A percentile compares a stretch with the other conserved stretches of the same genome.
phyloP scores from a whole-genome alignment of 2,329 filamentous ascomycete species.

The Aspergillus fumigatus region DNA sequence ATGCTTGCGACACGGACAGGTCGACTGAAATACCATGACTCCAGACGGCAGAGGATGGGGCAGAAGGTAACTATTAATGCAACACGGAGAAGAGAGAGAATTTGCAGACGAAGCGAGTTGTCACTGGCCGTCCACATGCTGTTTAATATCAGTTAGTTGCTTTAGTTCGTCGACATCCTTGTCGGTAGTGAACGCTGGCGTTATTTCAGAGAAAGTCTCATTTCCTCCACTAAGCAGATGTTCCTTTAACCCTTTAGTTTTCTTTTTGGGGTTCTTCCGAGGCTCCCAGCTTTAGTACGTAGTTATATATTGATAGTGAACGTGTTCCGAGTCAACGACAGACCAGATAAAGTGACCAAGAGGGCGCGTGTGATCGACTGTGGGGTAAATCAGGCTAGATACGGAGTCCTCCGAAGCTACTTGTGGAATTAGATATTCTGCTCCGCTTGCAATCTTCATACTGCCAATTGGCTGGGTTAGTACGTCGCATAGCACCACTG shows the following conservation, averaged over 20 bases:
- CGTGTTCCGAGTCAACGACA: neutral
- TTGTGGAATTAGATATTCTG: neutral
- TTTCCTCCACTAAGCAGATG: neutral
- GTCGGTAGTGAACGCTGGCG: constrained; percentile 1
- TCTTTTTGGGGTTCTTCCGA: neutral
- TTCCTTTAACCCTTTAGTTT: neutral
- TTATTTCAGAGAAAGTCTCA: neutral
- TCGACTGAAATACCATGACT: neutral
- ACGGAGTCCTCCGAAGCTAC: too few relatives aligned
- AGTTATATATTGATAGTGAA: neutral
- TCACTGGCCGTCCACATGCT: neutral
- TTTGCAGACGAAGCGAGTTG: neutral
- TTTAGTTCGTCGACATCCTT: constrained; percentile 10
- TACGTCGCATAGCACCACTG: neutral
- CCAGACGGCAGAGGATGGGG: neutral
- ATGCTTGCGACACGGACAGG: neutral
- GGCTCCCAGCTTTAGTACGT: neutral
- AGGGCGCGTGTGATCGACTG: neutral
- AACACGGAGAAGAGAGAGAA: neutral
- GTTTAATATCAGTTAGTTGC: neutral
- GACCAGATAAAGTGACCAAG: neutral
- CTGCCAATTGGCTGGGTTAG: neutral
- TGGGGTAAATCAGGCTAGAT: neutral
- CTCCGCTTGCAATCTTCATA: neutral
- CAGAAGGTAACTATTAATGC: neutral